phyloP scores from a whole-genome alignment of 331 rosid species.

The Ulmus americana region DNA sequence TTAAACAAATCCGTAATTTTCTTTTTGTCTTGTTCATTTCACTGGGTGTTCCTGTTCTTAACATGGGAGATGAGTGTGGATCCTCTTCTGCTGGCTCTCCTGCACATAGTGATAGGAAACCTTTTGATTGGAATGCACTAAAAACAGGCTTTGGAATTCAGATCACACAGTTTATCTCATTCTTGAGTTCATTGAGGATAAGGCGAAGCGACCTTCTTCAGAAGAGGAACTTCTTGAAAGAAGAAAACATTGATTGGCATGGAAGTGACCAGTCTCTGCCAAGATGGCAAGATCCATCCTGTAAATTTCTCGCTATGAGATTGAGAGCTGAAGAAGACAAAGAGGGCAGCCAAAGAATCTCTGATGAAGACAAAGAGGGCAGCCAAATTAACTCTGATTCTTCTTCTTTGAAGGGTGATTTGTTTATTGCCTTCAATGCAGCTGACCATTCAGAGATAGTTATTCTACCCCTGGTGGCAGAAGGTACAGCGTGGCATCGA shows the following conservation, averaged over 20 bases:
- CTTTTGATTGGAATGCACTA: slow-evolving; percentile 61
- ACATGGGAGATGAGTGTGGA: slow-evolving; percentile 95
- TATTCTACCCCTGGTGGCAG: slow-evolving; percentile 45
- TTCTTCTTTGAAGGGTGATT: slow-evolving; percentile 38
- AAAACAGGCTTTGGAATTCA: slow-evolving; percentile 65
- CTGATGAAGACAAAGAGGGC: slow-evolving; percentile 19
- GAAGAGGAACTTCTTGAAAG: slow-evolving; percentile 52
- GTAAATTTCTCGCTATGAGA: slow-evolving; percentile 74
- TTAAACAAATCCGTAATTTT: slow-evolving; percentile 79
- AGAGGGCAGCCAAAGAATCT: slow-evolving; percentile 15
- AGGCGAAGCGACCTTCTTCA: slow-evolving; percentile 64
- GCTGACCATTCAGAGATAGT: slow-evolving; percentile 48
- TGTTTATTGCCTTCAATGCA: slow-evolving; percentile 65
- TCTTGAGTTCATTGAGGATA: slow-evolving; percentile 53
- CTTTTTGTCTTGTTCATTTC: slow-evolving; percentile 64
- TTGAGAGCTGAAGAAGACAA: slow-evolving; percentile 48
- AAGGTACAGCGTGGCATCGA: slow-evolving; percentile 56
- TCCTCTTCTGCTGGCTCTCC: slow-evolving; percentile 63
- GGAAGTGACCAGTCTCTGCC: slow-evolving; percentile 57
- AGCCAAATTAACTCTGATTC: slow-evolving; percentile 21
- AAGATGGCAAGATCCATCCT: slow-evolving; percentile 65
- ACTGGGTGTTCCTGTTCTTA: slow-evolving; percentile 83
- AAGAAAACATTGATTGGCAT: slow-evolving; percentile 70
- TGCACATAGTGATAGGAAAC: slow-evolving; percentile 38
- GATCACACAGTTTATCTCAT: slow-evolving; percentile 51